Conservation (phyloP, 352 stramenopile genomes). For the Achlya hypogyna region DNA sequence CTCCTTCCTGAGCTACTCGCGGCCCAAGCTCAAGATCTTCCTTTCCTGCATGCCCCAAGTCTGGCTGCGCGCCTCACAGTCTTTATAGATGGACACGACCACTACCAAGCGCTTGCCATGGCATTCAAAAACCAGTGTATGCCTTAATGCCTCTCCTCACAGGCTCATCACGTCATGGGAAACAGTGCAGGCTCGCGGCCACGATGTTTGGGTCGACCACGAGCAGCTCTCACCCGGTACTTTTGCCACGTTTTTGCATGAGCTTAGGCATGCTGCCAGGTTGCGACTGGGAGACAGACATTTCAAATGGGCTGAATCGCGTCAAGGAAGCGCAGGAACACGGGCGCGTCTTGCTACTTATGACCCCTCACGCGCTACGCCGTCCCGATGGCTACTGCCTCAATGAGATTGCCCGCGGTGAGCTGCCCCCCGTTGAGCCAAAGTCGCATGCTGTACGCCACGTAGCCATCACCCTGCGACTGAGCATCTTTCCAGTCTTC, state of each 20-base stretch:
- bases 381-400: constrained; percentile 63
- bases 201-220: constrained; percentile 61
- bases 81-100: constrained; percentile 51
- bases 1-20: neutral
- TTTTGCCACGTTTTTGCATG: neutral
- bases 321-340: constrained; percentile 57
- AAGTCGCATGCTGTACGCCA: neutral
- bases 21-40: constrained; percentile 50
- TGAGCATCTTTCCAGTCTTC: constrained; percentile 65
- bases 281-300: constrained; percentile 61
- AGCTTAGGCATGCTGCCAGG: neutral
- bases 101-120: constrained; percentile 60
- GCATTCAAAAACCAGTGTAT: constrained; percentile 53
- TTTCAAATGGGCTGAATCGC: constrained; percentile 46
- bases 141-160: neutral
- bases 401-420: constrained; percentile 52
- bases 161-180: neutral
- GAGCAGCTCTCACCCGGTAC: constrained; percentile 53
- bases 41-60: constrained; percentile 38
- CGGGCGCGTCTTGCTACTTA: constrained; percentile 61
- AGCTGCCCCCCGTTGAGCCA: neutral
- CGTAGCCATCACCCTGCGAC: constrained; percentile 33
- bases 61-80: neutral
- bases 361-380: constrained; percentile 62
- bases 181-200: constrained; percentile 48